These are phyloP conservation scores for Claviceps monticola DNA, from an alignment of 2,329 filamentous ascomycete genomes.

Conservation along the genomic window DNA sequence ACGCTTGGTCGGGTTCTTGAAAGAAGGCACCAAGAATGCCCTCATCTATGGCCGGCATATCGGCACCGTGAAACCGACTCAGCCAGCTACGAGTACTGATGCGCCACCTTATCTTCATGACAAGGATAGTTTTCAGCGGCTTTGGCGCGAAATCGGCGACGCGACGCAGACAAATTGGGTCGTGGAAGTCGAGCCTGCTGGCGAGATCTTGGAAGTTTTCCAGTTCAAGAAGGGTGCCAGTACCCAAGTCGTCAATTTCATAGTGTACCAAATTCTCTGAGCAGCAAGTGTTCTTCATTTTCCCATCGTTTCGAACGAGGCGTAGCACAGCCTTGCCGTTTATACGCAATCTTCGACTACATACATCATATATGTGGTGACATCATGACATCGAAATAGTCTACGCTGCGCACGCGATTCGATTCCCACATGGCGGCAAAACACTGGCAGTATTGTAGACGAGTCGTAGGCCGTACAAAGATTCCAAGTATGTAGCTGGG, in stretches of 20 bases:
- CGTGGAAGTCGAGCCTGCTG: slow-evolving; percentile 25
- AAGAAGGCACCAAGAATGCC: slow-evolving; percentile 27
- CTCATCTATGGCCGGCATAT: slow-evolving; percentile 39
- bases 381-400: too few species aligned
- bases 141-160: slow-evolving; percentile 40
- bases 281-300: background rate
- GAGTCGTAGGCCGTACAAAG: too few species aligned
- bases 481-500: too few species aligned
- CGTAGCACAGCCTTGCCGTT: background rate
- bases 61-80: slow-evolving; percentile 21
- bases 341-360: background rate
- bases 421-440: too few species aligned
- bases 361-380: too few species aligned
- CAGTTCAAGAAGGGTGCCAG: slow-evolving; percentile 12
- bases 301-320: background rate
- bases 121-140: slow-evolving; percentile 31
- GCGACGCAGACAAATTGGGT: slow-evolving; percentile 36
- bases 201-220: slow-evolving; percentile 12
- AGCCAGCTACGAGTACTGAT: slow-evolving; percentile 9
- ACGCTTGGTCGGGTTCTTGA: slow-evolving; percentile 31
- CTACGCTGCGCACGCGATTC: too few species aligned
- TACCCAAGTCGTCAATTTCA: slow-evolving; percentile 19
- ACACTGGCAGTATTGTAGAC: too few species aligned
- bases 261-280: slow-evolving; percentile 19
- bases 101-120: slow-evolving; percentile 32